These are phyloP conservation scores for Yarrowia sp. DNA, from an alignment of 805 yeast species.

Conservation along the genomic window DNA sequence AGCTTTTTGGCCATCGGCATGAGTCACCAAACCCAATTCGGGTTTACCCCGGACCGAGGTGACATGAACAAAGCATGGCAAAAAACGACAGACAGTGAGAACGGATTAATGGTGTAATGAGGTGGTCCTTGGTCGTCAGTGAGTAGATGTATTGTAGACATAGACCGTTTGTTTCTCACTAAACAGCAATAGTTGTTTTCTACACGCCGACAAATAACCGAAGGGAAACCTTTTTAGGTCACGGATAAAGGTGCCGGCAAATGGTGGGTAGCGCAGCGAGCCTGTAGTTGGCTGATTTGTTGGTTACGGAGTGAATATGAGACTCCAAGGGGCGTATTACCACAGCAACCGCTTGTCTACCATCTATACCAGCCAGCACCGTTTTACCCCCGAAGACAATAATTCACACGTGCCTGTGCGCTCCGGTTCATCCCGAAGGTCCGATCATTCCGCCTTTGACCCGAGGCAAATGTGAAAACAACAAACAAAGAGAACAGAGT, in stretches of 20 bases:
- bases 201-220: conserved; percentile 20
- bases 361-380: too few relatives aligned
- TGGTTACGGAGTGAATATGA: too few relatives aligned
- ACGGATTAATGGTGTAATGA: too few relatives aligned
- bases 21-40: conserved; percentile 24
- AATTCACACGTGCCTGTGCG: background rate
- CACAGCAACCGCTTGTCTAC: too few relatives aligned
- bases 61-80: conserved; percentile 7
- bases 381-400: too few relatives aligned
- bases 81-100: background rate
- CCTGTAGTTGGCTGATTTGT: background rate
- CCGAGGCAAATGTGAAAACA: conserved; percentile 27
- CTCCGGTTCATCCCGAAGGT: conserved; percentile 24
- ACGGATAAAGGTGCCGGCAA: conserved; percentile 8
- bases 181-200: too few relatives aligned
- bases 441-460: conserved; percentile 27
- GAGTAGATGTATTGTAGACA: background rate
- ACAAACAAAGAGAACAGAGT: conserved; percentile 25
- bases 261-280: conserved; percentile 20
- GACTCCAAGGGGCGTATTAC: too few relatives aligned
- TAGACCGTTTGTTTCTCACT: too few relatives aligned
- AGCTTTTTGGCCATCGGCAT: too few relatives aligned
- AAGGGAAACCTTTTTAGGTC: background rate
- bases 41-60: conserved; percentile 27
- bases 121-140: too few relatives aligned